phyloP scores from a whole-genome alignment of 2,329 filamentous ascomycete species.

The Trichoderma lentiforme region DNA sequence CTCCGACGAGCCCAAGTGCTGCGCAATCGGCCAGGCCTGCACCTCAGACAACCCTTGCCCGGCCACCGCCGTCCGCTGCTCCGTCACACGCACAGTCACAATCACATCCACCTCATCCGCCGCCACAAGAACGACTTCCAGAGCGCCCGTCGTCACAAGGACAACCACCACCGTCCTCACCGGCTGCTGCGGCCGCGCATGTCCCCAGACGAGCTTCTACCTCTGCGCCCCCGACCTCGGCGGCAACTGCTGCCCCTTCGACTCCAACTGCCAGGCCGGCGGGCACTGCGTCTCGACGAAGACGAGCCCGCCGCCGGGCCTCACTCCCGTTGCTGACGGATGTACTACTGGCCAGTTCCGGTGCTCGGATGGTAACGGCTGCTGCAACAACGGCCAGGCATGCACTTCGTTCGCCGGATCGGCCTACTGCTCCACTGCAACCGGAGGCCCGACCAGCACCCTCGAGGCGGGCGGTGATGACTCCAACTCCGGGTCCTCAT shows the following conservation, averaged over 20 bases:
- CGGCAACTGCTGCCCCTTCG: slow-evolving; percentile 49
- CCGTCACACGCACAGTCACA: slow-evolving; percentile 27
- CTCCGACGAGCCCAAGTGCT: slow-evolving; percentile 37
- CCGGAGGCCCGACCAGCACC: slow-evolving; percentile 27
- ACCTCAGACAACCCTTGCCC: slow-evolving; percentile 35
- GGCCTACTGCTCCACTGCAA: slow-evolving; percentile 40
- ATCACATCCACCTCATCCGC: neutral
- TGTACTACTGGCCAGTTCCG: slow-evolving; percentile 45
- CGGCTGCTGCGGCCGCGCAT: slow-evolving; percentile 41
- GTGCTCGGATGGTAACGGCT: slow-evolving; percentile 47
- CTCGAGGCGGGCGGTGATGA: slow-evolving; percentile 18
- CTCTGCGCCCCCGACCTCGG: slow-evolving; percentile 44
- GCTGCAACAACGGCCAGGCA: slow-evolving; percentile 44
- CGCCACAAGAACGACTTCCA: neutral
- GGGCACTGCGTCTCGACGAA: slow-evolving; percentile 36
- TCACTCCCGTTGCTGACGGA: slow-evolving; percentile 37
- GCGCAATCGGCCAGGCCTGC: slow-evolving; percentile 43
- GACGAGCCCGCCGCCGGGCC: slow-evolving; percentile 26
- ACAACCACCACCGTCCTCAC: slow-evolving; percentile 27
- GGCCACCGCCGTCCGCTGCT: slow-evolving; percentile 35
- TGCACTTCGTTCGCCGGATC: slow-evolving; percentile 40
- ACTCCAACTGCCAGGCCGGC: slow-evolving; percentile 39
- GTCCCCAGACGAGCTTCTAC: slow-evolving; percentile 41
- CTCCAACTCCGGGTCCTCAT: neutral
- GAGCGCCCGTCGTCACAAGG: neutral